Evolutionary conservation across 306 rosid genomes (phyloP).

Genomic region (Trifolium pratense): DNA sequence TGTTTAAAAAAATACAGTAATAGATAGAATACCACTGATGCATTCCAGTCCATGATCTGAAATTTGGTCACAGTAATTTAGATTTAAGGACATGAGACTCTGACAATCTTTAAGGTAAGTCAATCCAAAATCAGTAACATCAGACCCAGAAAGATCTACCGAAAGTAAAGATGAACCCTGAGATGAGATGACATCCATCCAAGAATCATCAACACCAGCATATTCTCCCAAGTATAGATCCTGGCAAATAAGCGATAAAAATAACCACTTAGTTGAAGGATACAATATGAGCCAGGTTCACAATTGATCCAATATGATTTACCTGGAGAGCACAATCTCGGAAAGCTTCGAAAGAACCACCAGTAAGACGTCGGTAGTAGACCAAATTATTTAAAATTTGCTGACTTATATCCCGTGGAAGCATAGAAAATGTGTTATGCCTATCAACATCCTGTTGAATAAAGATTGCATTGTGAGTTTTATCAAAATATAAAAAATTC

Average conservation of each 20-base stretch:
- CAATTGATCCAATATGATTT: slow-evolving; percentile 23
- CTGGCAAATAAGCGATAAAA: slow-evolving; percentile 48
- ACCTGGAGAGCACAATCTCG: slow-evolving; percentile 98
- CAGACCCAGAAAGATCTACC: slow-evolving; percentile 82
- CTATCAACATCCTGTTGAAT: slow-evolving; percentile 70
- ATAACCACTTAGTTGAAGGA: slow-evolving; percentile 38
- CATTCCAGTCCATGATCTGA: slow-evolving; percentile 73
- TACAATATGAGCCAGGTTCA: slow-evolving; percentile 24
- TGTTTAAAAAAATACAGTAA: not conserved
- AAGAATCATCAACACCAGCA: slow-evolving; percentile 73
- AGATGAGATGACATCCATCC: slow-evolving; percentile 91
- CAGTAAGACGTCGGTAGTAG: slow-evolving; percentile 53
- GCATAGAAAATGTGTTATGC: slow-evolving; percentile 57
- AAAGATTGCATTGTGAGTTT: slow-evolving; percentile 43
- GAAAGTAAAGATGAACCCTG: slow-evolving; percentile 89
- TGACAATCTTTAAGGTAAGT: slow-evolving; percentile 68
- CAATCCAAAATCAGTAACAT: slow-evolving; percentile 82
- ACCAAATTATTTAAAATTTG: slow-evolving; percentile 81
- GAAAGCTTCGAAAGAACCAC: slow-evolving; percentile 61
- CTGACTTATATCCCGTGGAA: slow-evolving; percentile 94
- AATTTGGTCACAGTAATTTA: slow-evolving; percentile 82
- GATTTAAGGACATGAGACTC: slow-evolving; percentile 70
- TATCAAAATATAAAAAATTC: slow-evolving; percentile 17
- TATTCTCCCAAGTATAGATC: slow-evolving; percentile 86
- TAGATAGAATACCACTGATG: slow-evolving; percentile 64